Percentiles rank a stretch among this genome's conserved stretches.
phyloP scores from a whole-genome alignment of 2,329 filamentous ascomycete species.

The Colletotrichum australisinense region DNA sequence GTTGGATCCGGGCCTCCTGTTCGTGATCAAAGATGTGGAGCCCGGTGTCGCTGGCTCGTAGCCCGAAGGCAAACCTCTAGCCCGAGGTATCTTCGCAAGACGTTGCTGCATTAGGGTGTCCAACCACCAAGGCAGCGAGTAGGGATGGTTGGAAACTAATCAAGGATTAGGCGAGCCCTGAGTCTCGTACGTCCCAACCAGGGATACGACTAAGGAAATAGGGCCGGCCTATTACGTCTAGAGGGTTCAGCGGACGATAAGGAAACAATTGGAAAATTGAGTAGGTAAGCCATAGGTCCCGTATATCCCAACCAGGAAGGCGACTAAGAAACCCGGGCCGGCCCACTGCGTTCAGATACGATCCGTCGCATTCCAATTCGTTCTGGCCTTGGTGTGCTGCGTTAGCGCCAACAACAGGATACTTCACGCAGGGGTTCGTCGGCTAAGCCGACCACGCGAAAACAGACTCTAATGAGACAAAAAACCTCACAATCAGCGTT shows the following conservation, averaged over 20 bases:
- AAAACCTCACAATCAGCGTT: background rate
- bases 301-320: background rate
- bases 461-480: background rate
- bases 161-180: too few relatives aligned
- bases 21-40: background rate
- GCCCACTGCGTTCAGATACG: background rate
- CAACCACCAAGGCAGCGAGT: background rate
- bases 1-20: background rate
- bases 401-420: background rate
- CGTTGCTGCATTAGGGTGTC: background rate
- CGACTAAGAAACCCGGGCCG: background rate
- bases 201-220: too few relatives aligned
- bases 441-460: background rate
- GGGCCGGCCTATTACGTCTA: too few relatives aligned
- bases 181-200: background rate
- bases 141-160: background rate
- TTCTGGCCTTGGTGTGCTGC: background rate
- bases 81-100: background rate
- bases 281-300: too few relatives aligned
- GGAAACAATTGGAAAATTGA: too few relatives aligned
- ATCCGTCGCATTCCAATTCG: background rate
- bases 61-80: background rate
- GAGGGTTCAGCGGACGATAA: too few relatives aligned
- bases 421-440: background rate
- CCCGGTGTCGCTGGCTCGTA: background rate